A percentile compares a stretch with the other conserved stretches of the same genome.
Evolutionary conservation across 2,329 filamentous ascomycete species (phyloP).

Genomic region (Monosporascus sp.): DNA sequence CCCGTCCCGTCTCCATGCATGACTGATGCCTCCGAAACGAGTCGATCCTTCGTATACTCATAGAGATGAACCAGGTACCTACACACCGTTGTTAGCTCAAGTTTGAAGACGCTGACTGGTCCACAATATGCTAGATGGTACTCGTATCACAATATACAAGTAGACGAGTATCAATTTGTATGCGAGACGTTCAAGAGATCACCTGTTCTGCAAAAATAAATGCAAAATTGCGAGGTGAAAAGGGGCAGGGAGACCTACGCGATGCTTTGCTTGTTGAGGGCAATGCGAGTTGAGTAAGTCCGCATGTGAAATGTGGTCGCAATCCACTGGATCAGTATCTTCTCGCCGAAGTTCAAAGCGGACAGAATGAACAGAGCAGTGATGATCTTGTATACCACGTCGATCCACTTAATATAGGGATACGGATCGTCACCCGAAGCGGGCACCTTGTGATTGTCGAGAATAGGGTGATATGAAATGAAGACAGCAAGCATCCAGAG

Average conservation of each 20-base stretch:
- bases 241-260: slow-evolving; percentile 41
- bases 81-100: not conserved
- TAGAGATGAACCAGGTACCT: slow-evolving; percentile 46
- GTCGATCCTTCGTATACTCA: slow-evolving; percentile 71
- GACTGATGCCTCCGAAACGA: slow-evolving; percentile 47
- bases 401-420: slow-evolving; percentile 61
- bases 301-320: slow-evolving; percentile 87
- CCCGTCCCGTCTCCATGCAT: slow-evolving; percentile 35
- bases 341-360: slow-evolving; percentile 79
- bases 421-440: slow-evolving; percentile 38
- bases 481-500: slow-evolving; percentile 88
- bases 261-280: slow-evolving; percentile 88
- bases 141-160: too few species aligned
- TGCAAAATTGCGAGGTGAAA: slow-evolving; percentile 19
- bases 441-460: slow-evolving; percentile 51
- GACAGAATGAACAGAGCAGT: slow-evolving; percentile 77
- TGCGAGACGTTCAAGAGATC: too few species aligned
- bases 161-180: too few species aligned
- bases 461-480: slow-evolving; percentile 78
- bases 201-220: too few species aligned
- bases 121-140: not conserved
- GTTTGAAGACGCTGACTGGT: not conserved
- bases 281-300: slow-evolving; percentile 86
- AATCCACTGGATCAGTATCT: slow-evolving; percentile 91
- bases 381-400: slow-evolving; percentile 76